Conservation (phyloP, 2,329 filamentous ascomycete genomes). For the Achaetomium macrosporum region DNA sequence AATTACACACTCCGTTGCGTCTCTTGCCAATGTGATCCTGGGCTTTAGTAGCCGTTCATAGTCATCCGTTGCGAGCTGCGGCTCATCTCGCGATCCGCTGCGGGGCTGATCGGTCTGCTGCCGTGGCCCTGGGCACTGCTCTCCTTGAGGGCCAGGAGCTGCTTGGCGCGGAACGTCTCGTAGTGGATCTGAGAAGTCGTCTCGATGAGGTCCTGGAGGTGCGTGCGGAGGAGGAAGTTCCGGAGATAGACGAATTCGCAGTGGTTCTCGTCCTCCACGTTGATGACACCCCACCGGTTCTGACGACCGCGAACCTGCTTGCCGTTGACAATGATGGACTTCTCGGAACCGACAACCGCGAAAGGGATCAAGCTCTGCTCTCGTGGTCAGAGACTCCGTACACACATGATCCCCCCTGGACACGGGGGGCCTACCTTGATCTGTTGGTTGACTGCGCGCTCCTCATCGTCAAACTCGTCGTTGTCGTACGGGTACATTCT, state of each 20-base stretch:
- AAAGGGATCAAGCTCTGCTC: constrained; percentile 85
- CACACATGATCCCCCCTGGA: no score
- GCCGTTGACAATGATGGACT: constrained; percentile 94
- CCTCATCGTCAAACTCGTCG: constrained; percentile 96
- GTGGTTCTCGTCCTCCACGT: constrained; percentile 98
- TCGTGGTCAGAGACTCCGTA: constrained; percentile 3
- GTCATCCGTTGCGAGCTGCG: constrained; percentile 94
- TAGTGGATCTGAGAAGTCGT: constrained; percentile 99
- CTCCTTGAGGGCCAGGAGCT: constrained; percentile 95
- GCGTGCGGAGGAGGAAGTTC: constrained; percentile 97
- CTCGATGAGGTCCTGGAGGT: constrained; percentile 97
- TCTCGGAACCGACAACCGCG: constrained; percentile 95
- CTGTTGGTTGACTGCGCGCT: constrained; percentile 84
- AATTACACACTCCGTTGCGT: not conserved
- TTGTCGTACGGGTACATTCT: constrained; percentile 99
- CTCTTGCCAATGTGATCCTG: not conserved
- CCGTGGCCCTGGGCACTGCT: constrained; percentile 79
- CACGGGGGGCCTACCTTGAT: constrained; percentile 69
- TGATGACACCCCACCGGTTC: constrained; percentile 99
- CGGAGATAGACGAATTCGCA: constrained; percentile 99
- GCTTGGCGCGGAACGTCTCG: constrained; percentile 99
- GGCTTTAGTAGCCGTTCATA: constrained; percentile 93
- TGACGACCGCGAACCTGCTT: constrained; percentile 96
- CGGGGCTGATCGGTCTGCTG: constrained; percentile 90
- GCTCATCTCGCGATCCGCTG: constrained; percentile 93